Evolutionary conservation across 306 rosid species (phyloP), one percentile per base, ranked within the genome.

Genomic region (Gleditsia sinensis): DNA sequence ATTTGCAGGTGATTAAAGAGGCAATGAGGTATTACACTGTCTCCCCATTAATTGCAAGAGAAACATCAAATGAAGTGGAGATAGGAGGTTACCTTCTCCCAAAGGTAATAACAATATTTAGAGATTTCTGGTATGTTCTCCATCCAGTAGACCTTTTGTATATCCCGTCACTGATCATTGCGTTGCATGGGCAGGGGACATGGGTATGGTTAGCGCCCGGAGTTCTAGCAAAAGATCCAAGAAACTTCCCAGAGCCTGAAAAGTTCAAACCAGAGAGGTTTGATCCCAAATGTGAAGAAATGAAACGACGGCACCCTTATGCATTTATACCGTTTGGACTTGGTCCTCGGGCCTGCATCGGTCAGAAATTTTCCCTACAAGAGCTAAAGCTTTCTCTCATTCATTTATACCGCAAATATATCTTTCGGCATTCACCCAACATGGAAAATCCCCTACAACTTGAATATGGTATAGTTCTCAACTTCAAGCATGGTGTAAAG

Each of bases 131-230:
- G 3, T 27, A 43, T 17, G 16, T 64, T 34, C 13, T 13, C n/a
- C 51, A 50, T 17, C 19, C 19, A 66, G 9, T 56, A 25, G n/a
- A 63, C 43, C 25, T 54, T 60, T 71, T 50, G 13, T 1, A 2
- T 42, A 23, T 40, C 13, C 3, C 40, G 51, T 37, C 16, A 28
- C 58, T 75, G 43, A 77, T 67, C n/a, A 7, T 27, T 24, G 28
- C 49, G 65, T 56, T 59, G 36, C 34, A 14, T 67, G 79, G 71
- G 75, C 85, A 94, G 99, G 97, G 99, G 1, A 90, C 97, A 23
- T 94, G 99, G 99, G 95, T 94, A 10, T 94, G 99, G 99, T 74
- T 92, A 68, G 93, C 98, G 3, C 91, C 77, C 14, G 99, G 99
- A 68, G 98, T 90, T 69, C 77, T 92, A 73, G 92, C 97, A 6